Percentiles rank a stretch among this genome's conserved stretches.
phyloP scores from a whole-genome alignment of 2,329 filamentous ascomycete species.

The Diaporthe aspalathi region DNA sequence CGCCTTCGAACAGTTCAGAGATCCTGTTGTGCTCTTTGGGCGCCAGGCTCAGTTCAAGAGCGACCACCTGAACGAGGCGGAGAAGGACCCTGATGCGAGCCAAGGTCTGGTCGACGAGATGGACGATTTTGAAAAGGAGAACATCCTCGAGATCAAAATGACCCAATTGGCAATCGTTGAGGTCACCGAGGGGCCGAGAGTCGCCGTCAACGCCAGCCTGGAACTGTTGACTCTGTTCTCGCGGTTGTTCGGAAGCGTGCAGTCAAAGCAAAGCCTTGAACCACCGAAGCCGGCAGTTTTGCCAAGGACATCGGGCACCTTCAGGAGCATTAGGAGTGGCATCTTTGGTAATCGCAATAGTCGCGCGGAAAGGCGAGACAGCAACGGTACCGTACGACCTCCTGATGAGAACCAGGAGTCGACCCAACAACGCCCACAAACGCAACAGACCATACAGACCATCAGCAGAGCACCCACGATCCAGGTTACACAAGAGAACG shows the following conservation, averaged over 20 bases:
- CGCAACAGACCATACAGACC: conserved; percentile 53
- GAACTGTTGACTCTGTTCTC: conserved; percentile 87
- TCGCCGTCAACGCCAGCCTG: conserved; percentile 88
- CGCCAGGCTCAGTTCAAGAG: conserved; percentile 70
- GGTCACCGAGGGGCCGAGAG: conserved; percentile 82
- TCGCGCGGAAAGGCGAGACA: conserved; percentile 49
- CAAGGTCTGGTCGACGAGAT: conserved; percentile 79
- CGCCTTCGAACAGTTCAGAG: conserved; percentile 89
- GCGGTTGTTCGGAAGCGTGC: conserved; percentile 76
- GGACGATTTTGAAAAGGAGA: conserved; percentile 85
- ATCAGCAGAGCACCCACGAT: conserved; percentile 73
- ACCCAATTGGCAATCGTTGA: conserved; percentile 90
- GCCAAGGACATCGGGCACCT: conserved; percentile 78
- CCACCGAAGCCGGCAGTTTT: conserved; percentile 60
- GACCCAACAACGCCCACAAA: conserved; percentile 51
- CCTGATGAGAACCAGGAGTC: conserved; percentile 50
- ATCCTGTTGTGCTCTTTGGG: conserved; percentile 77
- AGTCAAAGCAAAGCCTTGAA: conserved; percentile 56
- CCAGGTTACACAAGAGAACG: conserved; percentile 78
- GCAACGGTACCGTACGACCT: conserved; percentile 43
- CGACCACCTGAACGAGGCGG: conserved; percentile 73
- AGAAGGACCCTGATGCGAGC: conserved; percentile 48
- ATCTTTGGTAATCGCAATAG: conserved; percentile 73
- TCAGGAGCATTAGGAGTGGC: conserved; percentile 77
- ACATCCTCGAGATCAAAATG: conserved; percentile 94